Evolutionary conservation across 1,284 basidiomycete species (phyloP).

Genomic region (Ganoderma multipileum): DNA sequence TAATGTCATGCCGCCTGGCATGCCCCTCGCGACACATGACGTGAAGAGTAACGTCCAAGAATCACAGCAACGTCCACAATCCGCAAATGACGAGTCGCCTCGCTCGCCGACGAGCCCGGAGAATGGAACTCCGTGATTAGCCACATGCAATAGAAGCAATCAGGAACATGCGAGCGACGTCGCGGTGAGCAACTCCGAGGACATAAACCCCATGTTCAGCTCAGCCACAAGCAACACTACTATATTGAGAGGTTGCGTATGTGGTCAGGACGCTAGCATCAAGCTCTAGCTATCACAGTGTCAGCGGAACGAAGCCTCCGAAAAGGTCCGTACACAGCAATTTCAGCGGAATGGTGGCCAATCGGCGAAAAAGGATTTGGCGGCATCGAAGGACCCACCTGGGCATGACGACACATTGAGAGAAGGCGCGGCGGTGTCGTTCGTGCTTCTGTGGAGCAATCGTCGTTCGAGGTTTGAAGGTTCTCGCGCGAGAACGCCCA

Average conservation of each 20-base stretch:
- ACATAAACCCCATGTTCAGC: neutral
- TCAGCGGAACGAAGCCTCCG: neutral
- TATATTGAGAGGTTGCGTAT: neutral
- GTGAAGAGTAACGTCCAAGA: neutral
- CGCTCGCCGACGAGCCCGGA: neutral
- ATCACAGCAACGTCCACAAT: neutral
- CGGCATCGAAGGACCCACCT: constrained; percentile 18
- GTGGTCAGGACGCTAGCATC: neutral
- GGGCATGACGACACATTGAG: constrained; percentile 31
- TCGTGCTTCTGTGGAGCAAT: constrained; percentile 15
- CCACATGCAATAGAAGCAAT: constrained; percentile 10
- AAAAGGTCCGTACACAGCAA: too few species aligned
- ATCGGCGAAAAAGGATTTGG: neutral
- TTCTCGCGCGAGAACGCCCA: constrained; percentile 18
- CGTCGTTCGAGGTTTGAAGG: constrained; percentile 18
- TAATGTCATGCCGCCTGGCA: neutral
- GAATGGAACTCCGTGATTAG: neutral
- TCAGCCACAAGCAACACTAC: neutral
- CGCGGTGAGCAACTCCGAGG: neutral
- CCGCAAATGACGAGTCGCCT: neutral
- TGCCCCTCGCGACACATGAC: neutral
- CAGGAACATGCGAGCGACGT: neutral
- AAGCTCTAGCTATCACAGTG: neutral
- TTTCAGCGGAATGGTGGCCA: neutral
- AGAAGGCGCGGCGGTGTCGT: constrained; percentile 14